Evolutionary conservation across 2,329 filamentous ascomycete genomes (phyloP).

Genomic region (Aspergillus neotritici): DNA sequence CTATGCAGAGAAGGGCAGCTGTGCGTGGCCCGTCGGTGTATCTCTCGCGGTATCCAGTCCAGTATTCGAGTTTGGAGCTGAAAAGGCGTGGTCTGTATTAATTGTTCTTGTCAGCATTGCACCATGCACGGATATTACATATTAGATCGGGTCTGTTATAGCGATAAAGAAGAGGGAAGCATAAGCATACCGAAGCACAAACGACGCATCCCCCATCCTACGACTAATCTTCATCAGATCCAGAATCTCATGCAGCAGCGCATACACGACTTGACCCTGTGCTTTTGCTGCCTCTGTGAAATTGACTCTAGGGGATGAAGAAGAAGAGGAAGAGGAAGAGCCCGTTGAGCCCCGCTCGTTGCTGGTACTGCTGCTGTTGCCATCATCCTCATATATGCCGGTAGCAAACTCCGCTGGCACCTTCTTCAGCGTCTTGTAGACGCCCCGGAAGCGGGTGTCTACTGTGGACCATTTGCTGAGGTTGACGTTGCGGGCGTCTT

Average conservation of each 20-base stretch:
- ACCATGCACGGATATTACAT: not conserved
- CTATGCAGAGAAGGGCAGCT: slow-evolving; percentile 16
- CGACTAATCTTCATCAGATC: slow-evolving; percentile 12
- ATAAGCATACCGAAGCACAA: slow-evolving; percentile 17
- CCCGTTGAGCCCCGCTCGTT: no score
- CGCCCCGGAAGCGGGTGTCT: slow-evolving; percentile 19
- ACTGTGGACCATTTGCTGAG: slow-evolving; percentile 17
- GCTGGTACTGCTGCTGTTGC: no score
- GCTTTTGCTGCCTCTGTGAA: slow-evolving; percentile 8
- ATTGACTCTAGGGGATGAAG: not conserved
- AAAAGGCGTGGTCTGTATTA: slow-evolving; percentile 18
- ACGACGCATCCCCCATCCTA: slow-evolving; percentile 7
- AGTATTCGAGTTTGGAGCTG: slow-evolving; percentile 17
- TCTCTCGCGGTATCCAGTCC: slow-evolving; percentile 21
- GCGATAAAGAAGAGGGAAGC: not conserved
- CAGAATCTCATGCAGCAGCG: slow-evolving; percentile 20
- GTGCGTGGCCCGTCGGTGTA: slow-evolving; percentile 18
- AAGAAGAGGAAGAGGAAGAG: no score
- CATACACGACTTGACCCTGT: slow-evolving; percentile 22
- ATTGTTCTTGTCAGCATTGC: not conserved
- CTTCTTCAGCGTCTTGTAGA: slow-evolving; percentile 21
- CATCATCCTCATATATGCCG: slow-evolving; percentile 17
- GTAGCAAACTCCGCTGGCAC: slow-evolving; percentile 13
- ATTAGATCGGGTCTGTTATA: no score
- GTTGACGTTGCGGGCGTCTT: slow-evolving; percentile 16